Evolutionary conservation across 2,329 filamentous ascomycete species (phyloP).

Genomic region (Tolypocladium sp.): DNA sequence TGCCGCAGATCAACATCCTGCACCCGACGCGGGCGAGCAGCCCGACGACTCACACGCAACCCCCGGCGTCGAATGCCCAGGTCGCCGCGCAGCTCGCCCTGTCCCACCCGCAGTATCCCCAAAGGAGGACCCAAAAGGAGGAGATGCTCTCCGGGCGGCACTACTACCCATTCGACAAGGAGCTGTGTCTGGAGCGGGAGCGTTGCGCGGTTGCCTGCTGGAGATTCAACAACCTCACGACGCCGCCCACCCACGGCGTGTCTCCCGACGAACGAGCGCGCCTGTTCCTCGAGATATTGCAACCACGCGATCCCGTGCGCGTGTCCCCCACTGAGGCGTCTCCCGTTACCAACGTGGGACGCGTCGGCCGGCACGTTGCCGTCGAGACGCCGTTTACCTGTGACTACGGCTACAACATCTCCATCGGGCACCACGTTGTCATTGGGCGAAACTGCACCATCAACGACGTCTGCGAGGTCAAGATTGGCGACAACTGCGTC

Average conservation of each 20-base stretch:
- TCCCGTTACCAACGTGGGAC: constrained; percentile 45
- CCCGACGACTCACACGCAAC: constrained; percentile 29
- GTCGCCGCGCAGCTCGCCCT: constrained; percentile 51
- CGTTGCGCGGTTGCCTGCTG: constrained; percentile 73
- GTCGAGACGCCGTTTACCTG: constrained; percentile 87
- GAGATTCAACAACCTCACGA: constrained; percentile 72
- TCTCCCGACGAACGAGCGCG: constrained; percentile 59
- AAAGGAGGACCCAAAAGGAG: constrained; percentile 63
- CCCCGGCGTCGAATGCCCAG: constrained; percentile 35
- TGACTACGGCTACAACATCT: constrained; percentile 93
- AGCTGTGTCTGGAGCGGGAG: constrained; percentile 75
- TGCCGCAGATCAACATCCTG: constrained; percentile 50
- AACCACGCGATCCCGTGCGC: constrained; percentile 48
- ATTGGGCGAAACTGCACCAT: constrained; percentile 80
- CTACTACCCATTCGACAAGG: constrained; percentile 72
- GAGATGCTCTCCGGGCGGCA: constrained; percentile 76
- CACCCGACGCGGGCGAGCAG: constrained; percentile 41
- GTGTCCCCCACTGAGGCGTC: constrained; percentile 46
- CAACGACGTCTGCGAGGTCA: constrained; percentile 76
- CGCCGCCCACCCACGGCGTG: constrained; percentile 63
- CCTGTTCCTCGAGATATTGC: constrained; percentile 63
- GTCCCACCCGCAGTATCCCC: constrained; percentile 42
- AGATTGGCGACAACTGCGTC: constrained; percentile 67
- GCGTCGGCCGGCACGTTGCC: constrained; percentile 63
- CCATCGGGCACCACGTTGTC: constrained; percentile 74